Evolutionary conservation across 1,284 basidiomycete genomes (phyloP).

Genomic region (Rhizopogon parksii): DNA sequence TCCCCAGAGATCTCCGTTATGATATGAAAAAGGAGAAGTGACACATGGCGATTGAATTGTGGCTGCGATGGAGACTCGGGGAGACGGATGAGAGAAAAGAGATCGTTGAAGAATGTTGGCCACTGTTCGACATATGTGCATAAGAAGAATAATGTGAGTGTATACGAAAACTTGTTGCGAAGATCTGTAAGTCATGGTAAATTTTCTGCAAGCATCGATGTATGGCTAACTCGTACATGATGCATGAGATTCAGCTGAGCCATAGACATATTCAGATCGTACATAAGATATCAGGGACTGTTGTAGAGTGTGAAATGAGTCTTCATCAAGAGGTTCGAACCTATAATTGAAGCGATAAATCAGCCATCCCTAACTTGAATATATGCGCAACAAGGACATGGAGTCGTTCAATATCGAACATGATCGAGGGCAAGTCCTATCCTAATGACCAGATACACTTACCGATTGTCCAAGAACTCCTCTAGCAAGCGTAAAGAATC

Average conservation of each 20-base stretch:
- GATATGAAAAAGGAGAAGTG: constrained; percentile 81
- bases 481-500: constrained; percentile 82
- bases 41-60: constrained; percentile 73
- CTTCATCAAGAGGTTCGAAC: constrained; percentile 62
- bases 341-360: constrained; percentile 31
- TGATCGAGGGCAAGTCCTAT: background rate
- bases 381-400: background rate
- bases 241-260: constrained; percentile 66
- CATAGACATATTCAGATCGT: constrained; percentile 72
- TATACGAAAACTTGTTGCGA: constrained; percentile 97
- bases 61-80: constrained; percentile 46
- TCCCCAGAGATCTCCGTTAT: constrained; percentile 89
- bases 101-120: constrained; percentile 74
- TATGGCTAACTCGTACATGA: constrained; percentile 49
- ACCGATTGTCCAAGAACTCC: constrained; percentile 82
- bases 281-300: constrained; percentile 69
- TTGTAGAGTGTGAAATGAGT: constrained; percentile 63
- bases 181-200: constrained; percentile 46
- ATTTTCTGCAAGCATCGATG: constrained; percentile 8
- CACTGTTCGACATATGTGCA: constrained; percentile 82
- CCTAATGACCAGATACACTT: constrained; percentile 27
- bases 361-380: background rate
- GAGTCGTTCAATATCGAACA: background rate
- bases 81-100: constrained; percentile 69
- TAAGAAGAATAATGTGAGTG: constrained; percentile 91